phyloP scores from a whole-genome alignment of 192 early-diverging fungal species.

The Allomyces macrogynus region DNA sequence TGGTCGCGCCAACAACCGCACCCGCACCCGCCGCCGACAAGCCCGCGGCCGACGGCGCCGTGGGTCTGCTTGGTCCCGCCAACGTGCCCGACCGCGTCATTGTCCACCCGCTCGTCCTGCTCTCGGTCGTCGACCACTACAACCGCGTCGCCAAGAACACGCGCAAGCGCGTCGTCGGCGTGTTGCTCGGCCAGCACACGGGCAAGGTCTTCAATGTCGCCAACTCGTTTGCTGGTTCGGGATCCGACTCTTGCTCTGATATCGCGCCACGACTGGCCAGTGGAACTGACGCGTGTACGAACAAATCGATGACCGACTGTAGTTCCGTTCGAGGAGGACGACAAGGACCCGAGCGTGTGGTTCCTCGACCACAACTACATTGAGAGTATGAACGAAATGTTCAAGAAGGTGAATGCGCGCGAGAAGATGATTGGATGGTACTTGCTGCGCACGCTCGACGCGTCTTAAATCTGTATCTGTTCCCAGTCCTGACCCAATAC shows the following conservation, averaged over 20 bases:
- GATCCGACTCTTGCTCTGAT: neutral
- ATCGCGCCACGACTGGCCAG: neutral
- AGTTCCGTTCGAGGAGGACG: slow-evolving; percentile 99
- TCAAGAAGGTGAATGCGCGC: slow-evolving; percentile 96
- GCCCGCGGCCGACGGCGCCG: neutral
- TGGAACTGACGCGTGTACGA: neutral
- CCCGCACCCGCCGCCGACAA: too few species aligned
- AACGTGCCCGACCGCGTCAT: slow-evolving; percentile 28
- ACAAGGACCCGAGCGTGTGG: slow-evolving; percentile 94
- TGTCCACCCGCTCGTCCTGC: slow-evolving; percentile 91
- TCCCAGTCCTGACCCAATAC: too few species aligned
- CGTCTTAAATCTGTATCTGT: too few species aligned
- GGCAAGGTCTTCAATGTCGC: slow-evolving; percentile 83
- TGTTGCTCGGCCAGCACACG: slow-evolving; percentile 76
- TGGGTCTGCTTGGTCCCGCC: neutral
- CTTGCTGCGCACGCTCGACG: too few species aligned
- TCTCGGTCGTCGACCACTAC: slow-evolving; percentile 97
- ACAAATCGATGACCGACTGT: neutral
- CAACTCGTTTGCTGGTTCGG: slow-evolving; percentile 87
- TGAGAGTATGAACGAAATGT: slow-evolving; percentile 99
- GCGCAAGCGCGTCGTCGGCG: slow-evolving; percentile 89
- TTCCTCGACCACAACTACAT: slow-evolving; percentile 99
- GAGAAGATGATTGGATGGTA: slow-evolving; percentile 91
- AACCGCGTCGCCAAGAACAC: slow-evolving; percentile 88
- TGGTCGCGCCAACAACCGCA: too few species aligned